phyloP scores from a whole-genome alignment of 257 asterid genomes.

The Leonotis leonurus region DNA sequence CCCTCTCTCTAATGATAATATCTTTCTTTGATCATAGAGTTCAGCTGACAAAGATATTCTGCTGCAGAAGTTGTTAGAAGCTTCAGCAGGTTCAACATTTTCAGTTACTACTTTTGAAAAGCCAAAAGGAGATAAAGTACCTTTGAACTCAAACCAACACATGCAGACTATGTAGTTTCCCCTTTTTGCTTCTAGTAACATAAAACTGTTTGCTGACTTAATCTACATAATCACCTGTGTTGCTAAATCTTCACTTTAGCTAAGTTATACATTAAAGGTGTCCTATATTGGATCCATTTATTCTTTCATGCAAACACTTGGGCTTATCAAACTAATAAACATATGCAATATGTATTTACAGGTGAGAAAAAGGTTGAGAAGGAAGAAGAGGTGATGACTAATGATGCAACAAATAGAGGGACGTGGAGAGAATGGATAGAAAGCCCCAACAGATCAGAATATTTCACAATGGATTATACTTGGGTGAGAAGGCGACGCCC shows the following conservation, averaged over 20 bases:
- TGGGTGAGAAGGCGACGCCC: slow-evolving; percentile 63
- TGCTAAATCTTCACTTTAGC: background rate
- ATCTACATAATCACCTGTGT: background rate
- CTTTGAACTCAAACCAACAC: slow-evolving; percentile 2
- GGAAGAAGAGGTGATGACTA: slow-evolving; percentile 21
- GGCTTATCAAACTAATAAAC: too few species aligned
- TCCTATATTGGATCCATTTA: too few species aligned
- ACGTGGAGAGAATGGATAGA: slow-evolving; percentile 47
- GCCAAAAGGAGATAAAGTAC: background rate
- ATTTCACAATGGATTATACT: slow-evolving; percentile 63
- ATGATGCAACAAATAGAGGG: slow-evolving; percentile 30
- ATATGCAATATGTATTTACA: background rate
- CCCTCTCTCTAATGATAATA: background rate
- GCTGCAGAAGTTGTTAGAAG: slow-evolving; percentile 30
- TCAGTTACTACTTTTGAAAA: background rate
- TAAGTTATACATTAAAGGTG: background rate
- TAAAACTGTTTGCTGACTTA: background rate
- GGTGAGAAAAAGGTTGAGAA: slow-evolving; percentile 23
- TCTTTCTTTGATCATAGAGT: slow-evolving; percentile 16
- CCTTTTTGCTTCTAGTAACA: background rate
- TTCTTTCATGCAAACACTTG: too few species aligned
- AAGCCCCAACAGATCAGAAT: slow-evolving; percentile 34
- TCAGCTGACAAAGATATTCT: slow-evolving; percentile 23
- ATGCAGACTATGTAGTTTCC: slow-evolving; percentile 1
- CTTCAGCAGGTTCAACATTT: slow-evolving; percentile 33